A percentile compares a stretch with the other conserved stretches of the same genome.
These are phyloP conservation scores for Globisporangium viniferum DNA, from an alignment of 352 stramenopile species.

Conservation along the genomic window DNA sequence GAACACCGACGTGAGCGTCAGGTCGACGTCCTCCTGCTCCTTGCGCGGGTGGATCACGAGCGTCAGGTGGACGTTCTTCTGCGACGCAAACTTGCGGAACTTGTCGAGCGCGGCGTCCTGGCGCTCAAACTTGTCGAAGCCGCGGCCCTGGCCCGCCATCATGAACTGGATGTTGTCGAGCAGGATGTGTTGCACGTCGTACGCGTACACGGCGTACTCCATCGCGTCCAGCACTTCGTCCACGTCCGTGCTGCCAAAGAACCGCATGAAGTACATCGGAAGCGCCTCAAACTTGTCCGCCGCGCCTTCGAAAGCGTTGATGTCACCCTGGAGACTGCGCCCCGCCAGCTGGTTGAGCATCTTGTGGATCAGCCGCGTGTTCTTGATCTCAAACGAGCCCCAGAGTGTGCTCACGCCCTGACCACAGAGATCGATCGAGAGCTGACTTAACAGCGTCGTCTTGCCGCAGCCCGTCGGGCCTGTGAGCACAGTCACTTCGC, in stretches of 20 bases:
- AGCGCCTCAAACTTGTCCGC: constrained; percentile 92
- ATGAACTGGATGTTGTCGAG: constrained; percentile 99
- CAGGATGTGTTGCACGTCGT: constrained; percentile 98
- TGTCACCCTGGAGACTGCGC: constrained; percentile 58
- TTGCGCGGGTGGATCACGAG: constrained; percentile 99
- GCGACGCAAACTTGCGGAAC: constrained; percentile 95
- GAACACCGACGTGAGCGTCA: constrained; percentile 96
- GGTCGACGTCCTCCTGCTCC: constrained; percentile 91
- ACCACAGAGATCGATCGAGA: constrained; percentile 89
- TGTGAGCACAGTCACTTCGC: constrained; percentile 98
- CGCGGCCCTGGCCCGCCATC: constrained; percentile 89
- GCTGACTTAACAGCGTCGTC: constrained; percentile 91
- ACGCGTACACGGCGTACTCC: constrained; percentile 97
- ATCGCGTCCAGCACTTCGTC: constrained; percentile 98
- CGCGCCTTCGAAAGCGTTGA: constrained; percentile 75
- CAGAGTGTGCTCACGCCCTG: constrained; percentile 97
- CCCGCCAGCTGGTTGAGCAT: constrained; percentile 96
- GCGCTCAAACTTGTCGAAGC: constrained; percentile 88
- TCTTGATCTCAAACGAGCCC: constrained; percentile 99
- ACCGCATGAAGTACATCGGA: constrained; percentile 98
- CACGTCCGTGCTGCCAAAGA: constrained; percentile 95
- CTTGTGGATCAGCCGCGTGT: constrained; percentile 96
- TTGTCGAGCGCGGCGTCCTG: constrained; percentile 96
- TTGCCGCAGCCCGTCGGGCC: constrained; percentile 96
- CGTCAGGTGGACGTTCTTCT: constrained; percentile 97